Base-by-base conservation (phyloP, 805 yeast species). In the Candida alai region DNA sequence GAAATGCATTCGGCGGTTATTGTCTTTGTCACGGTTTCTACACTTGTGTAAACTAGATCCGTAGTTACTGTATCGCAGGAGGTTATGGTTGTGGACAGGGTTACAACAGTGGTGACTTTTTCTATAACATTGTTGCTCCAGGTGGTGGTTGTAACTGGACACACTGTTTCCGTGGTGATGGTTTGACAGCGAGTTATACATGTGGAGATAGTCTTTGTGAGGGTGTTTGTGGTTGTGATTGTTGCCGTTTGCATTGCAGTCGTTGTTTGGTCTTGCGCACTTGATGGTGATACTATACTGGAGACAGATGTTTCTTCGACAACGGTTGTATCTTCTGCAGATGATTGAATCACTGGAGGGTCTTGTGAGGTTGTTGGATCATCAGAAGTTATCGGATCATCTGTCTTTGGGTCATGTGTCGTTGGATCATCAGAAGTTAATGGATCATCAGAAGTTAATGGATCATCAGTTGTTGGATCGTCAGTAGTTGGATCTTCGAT, bases 181-280 rank as follows among this genome's bases (percentile, higher is more conserved):
- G 27, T 3, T 24, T 24, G 27, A 14, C 39, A n/a, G 7, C 37
- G 18, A 13, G 32, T 19, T 15, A 38, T 16, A 16, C 25, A 14
- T 4, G 27, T 17, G 16, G 37, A 13, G n/a, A 19, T 25, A 9
- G 30, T 11, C 4, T 13, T 12, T 7, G 30, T 28, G 7, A 18
- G 12, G 21, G 21, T 28, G 7, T 28, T 15, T 10, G 28, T 29
- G 14, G 13, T 13, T n/a, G 29, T 20, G 41, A 29, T 19, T 28
- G n/a, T 19, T 14, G n/a, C 17, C 5, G 14, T 5, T 6, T 20
- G 14, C 7, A 10, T 24, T 23, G n/a, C n/a, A 10, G 30, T 32
- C n/a, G 27, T 15, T 20, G 20, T 4, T 6, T 6, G 7, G 3
- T 15, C 8, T 24, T 5, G 13, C 11, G 27, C 13, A 24, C 27